Evolutionary conservation across 2,329 filamentous ascomycete genomes (phyloP).

Genomic region (Aspergillus neoniger): DNA sequence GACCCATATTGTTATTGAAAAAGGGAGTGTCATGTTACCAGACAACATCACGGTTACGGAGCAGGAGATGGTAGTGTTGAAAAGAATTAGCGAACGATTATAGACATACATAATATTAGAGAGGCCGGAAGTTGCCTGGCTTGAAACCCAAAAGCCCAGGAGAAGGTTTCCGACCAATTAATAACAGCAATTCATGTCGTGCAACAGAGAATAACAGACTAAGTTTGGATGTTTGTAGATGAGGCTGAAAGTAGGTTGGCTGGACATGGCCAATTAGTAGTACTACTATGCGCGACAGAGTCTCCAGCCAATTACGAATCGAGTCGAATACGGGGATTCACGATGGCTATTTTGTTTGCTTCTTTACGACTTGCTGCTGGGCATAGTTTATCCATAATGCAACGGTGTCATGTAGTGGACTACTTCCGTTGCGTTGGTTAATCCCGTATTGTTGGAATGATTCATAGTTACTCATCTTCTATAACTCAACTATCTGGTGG

Average conservation of each 20-base stretch:
- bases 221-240: neutral
- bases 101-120: slow-evolving; percentile 15
- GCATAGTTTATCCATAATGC: neutral
- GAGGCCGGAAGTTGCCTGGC: neutral
- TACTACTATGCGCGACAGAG: neutral
- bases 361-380: neutral
- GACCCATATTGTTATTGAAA: slow-evolving; percentile 33
- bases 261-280: neutral
- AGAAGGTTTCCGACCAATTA: neutral
- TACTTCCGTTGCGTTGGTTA: neutral
- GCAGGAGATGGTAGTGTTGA: slow-evolving; percentile 36
- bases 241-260: neutral
- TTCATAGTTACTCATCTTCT: too few species aligned
- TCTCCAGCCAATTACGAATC: neutral
- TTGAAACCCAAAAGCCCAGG: too few species aligned
- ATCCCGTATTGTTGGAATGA: neutral
- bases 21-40: slow-evolving; percentile 34
- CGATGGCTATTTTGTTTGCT: neutral
- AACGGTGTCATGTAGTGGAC: too few species aligned
- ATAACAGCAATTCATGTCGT: neutral
- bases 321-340: neutral
- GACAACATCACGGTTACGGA: slow-evolving; percentile 36
- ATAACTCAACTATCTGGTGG: too few species aligned
- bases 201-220: neutral
- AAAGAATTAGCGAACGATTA: slow-evolving; percentile 38